Evolutionary conservation across 768 basidiomycete genomes (phyloP), one percentile per base, ranked within the genome.

Genomic region (Macrolepiota fuliginosa): DNA sequence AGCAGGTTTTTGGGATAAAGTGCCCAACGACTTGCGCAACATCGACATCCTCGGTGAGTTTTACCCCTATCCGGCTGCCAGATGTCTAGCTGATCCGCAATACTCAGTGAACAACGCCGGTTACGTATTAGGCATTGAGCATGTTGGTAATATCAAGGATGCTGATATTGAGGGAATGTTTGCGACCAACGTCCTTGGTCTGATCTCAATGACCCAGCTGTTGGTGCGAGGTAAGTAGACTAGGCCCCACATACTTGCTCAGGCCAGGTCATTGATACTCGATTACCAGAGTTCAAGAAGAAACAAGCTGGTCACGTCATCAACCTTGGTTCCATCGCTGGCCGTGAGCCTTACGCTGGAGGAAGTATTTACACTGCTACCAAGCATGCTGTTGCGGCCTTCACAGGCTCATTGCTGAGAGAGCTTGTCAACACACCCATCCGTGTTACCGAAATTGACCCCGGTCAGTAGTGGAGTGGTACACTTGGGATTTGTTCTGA

Each of bases 331-430:
- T 96, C 94, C 11, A 84, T 99, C 61, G 96, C 97, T 12, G 95
- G 91, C 53, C 77, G 82, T 9, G 94, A 95, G 69, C 72, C 96
- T 4, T 98, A 98, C 69, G 85, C 87, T 12, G 96, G 95, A 29
- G 97, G 96, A 7, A 83, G 89, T 64, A 91, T 98, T 66, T 98
- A 97, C 75, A 92, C 89, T 63, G 96, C 96, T 4, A 96, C 95
- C 13, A 94, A 94, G 69, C 82, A 85, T 65, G 92, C 92, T 22
- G 89, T 99, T 7, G 82, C 83, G 51, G 92, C 96, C 2, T 98
- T 98, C 78, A 91, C 87, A 24, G 87, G 86, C 40, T 83, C 90
- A 4, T 77, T 98, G 50, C 73, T 93, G 74, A 82, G 87, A 62
- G 96, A 98, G 72, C 81, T 98, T 37, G 95, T 98, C 36, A 88